Percentiles rank a stretch among this genome's conserved stretches.
These are phyloP conservation scores for Dicorynia guianensis DNA, from an alignment of 306 rosid genomes.

Conservation along the genomic window DNA sequence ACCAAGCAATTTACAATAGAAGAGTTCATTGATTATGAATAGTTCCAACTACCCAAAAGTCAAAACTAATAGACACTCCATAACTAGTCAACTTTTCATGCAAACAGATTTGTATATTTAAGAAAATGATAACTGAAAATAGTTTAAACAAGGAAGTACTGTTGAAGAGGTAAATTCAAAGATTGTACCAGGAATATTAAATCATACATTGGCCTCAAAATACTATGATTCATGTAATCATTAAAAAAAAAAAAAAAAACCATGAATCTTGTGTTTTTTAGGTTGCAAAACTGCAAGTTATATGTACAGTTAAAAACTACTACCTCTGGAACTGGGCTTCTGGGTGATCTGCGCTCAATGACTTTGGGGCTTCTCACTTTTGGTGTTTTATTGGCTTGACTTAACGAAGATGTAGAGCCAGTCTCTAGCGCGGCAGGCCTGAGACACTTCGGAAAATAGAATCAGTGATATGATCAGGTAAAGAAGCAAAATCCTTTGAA, in stretches of 20 bases:
- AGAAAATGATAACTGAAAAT: background rate
- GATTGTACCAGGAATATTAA: background rate
- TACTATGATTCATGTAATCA: background rate
- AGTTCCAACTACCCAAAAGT: background rate
- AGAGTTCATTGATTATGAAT: background rate
- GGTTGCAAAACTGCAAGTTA: background rate
- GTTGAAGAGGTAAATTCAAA: background rate
- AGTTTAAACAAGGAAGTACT: background rate
- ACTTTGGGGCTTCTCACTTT: slow-evolving; percentile 91
- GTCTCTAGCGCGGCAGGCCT: slow-evolving; percentile 65
- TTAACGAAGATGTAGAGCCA: slow-evolving; percentile 58
- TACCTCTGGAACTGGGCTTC: slow-evolving; percentile 91
- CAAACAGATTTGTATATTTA: background rate
- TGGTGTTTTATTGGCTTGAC: slow-evolving; percentile 57
- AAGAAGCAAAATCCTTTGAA: slow-evolving; percentile 26
- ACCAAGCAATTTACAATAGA: background rate
- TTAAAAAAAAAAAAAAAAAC: no score
- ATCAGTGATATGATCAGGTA: slow-evolving; percentile 23
- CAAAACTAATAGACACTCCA: background rate
- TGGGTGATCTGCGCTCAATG: slow-evolving; percentile 76
- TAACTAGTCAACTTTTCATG: background rate
- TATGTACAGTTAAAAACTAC: background rate
- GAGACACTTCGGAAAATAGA: slow-evolving; percentile 61
- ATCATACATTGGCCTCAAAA: background rate
- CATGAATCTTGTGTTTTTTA: background rate